A percentile compares a stretch with the other conserved stretches of the same genome.
phyloP scores from a whole-genome alignment of 768 basidiomycete species.

The Tephrocybe rancida region DNA sequence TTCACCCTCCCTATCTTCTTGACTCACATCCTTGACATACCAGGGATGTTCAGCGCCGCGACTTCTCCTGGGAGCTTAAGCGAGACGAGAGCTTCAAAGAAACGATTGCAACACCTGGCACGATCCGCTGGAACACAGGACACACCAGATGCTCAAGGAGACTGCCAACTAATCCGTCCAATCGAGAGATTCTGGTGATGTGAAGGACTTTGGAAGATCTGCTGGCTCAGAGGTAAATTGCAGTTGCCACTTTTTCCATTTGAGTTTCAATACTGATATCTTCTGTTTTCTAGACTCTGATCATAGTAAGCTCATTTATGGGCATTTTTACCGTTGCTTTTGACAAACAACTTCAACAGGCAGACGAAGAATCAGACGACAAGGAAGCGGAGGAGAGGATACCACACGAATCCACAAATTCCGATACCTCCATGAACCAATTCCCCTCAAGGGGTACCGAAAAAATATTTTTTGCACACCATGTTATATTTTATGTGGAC shows the following conservation, averaged over 20 bases:
- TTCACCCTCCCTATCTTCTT: too few species aligned
- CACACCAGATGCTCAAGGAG: too few species aligned
- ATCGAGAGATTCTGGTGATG: conserved; percentile 59
- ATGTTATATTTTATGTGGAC: too few species aligned
- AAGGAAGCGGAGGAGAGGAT: conserved; percentile 24
- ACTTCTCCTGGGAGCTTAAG: too few species aligned
- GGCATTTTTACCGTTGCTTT: neutral
- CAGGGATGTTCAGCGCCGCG: too few species aligned
- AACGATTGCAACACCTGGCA: too few species aligned
- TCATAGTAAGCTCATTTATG: conserved; percentile 32
- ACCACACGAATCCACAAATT: conserved; percentile 18
- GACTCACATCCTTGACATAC: too few species aligned
- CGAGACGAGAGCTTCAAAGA: too few species aligned
- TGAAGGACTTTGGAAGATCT: conserved; percentile 66
- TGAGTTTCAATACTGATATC: neutral
- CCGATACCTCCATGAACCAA: conserved; percentile 38
- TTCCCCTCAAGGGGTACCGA: too few species aligned
- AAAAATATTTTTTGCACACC: too few species aligned
- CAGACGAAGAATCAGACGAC: conserved; percentile 29
- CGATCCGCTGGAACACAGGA: too few species aligned
- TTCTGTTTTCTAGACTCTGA: conserved; percentile 35
- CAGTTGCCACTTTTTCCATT: neutral
- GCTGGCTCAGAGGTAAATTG: conserved; percentile 59
- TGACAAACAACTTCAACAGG: conserved; percentile 19
- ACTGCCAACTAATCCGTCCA: too few species aligned